phyloP scores from a whole-genome alignment of 1,139 yeast species.

The Protomyces inouyei region DNA sequence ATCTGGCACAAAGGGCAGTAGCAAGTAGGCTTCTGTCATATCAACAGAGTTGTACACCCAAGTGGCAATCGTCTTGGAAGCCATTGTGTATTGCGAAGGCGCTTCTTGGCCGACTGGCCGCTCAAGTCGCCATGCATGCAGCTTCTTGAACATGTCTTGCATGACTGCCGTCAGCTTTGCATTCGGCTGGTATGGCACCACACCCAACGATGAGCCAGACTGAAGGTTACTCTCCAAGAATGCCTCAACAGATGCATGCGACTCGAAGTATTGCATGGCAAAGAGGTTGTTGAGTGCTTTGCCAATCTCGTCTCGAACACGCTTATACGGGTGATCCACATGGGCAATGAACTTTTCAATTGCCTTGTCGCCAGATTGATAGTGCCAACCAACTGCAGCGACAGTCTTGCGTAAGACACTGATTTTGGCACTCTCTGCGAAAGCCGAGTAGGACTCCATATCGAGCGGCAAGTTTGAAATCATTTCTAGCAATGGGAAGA shows the following conservation, averaged over 20 bases:
- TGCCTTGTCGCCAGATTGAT: slow-evolving; percentile 41
- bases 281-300: slow-evolving; percentile 56
- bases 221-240: slow-evolving; percentile 45
- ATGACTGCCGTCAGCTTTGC: slow-evolving; percentile 37
- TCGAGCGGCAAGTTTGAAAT: slow-evolving; percentile 51
- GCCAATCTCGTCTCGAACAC: slow-evolving; percentile 67
- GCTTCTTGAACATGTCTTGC: slow-evolving; percentile 43
- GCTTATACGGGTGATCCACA: slow-evolving; percentile 39
- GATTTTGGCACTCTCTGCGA: slow-evolving; percentile 62
- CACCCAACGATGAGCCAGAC: slow-evolving; percentile 9
- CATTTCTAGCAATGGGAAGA: slow-evolving; percentile 50
- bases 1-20: slow-evolving; percentile 39
- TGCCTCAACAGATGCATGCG: slow-evolving; percentile 45
- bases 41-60: slow-evolving; percentile 33
- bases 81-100: slow-evolving; percentile 32
- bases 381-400: slow-evolving; percentile 56
- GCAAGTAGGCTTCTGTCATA: slow-evolving; percentile 25
- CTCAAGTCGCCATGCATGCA: slow-evolving; percentile 46
- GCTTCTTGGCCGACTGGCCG: slow-evolving; percentile 30
- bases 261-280: slow-evolving; percentile 51
- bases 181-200: slow-evolving; percentile 33
- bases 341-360: slow-evolving; percentile 49
- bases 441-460: slow-evolving; percentile 56
- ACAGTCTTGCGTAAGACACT: slow-evolving; percentile 54
- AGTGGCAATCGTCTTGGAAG: slow-evolving; percentile 33